Base-by-base conservation (phyloP, 345 rosid genomes). In the Firmiana major region DNA sequence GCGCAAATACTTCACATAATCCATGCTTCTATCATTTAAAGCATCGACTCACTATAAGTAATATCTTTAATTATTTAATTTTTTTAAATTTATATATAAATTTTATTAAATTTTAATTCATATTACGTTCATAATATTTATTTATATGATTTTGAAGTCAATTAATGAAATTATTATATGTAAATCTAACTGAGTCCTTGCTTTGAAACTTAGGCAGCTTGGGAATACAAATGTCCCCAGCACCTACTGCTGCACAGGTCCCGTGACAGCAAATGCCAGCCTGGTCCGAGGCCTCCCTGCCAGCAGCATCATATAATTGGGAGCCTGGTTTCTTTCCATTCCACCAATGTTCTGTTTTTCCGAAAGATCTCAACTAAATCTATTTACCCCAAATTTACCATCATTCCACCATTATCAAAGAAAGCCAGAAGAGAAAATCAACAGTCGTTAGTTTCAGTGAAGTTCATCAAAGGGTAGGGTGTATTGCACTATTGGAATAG, bases 261-360 rank as follows among this genome's bases (percentile, higher is more conserved):
- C 3, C 67, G 6, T 46, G 46, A 73, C 75, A 57, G 34, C 71
- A 72, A 65, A 77, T 46, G 75, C 80, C 83, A 81, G 80, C 78
- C 71, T 72, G 77, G 74, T n/a, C n/a, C n/a, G n/a, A n/a, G n/a
- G n/a, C 58, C 45, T 38, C 17, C n/a, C 21, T 5, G 21, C 53
- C 19, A 42, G 11, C 13, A 7, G 6, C 42, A 8, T 8, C 57
- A 21, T 11, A 40, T 69, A 48, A 48, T 8, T n/a, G 28, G 65
- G 69, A 46, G 58, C 2, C 46, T 16, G 57, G 57, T 22, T 16
- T 1, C 21, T 24, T 24, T 49, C 46, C 59, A 28, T 24, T 51
- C 31, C 57, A 24, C 45, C 79, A 40, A 11, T 42, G 48, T 38
- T 22, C 13, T 7, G 1, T 0, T 13, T 8, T 40, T 40, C 42